Percentiles rank a stretch among this genome's conserved stretches.
These are phyloP conservation scores for Acacia pycnantha DNA, from an alignment of 331 rosid species.

Conservation along the genomic window DNA sequence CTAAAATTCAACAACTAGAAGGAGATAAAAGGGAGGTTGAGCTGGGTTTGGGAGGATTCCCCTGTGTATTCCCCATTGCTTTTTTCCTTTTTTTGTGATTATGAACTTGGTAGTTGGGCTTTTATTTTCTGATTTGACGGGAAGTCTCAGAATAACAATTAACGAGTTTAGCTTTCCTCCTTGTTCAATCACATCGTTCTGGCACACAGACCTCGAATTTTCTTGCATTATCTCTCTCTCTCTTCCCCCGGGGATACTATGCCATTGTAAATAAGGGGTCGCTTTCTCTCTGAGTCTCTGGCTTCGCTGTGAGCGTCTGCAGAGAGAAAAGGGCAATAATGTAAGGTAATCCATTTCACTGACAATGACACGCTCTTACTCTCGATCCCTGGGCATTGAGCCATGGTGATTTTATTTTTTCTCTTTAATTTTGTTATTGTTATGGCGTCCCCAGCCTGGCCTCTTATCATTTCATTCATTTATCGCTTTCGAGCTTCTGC, in stretches of 20 bases:
- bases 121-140: slow-evolving; percentile 24
- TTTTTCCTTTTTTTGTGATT: slow-evolving; percentile 40
- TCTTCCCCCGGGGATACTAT: slow-evolving; percentile 9
- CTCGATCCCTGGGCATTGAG: slow-evolving; percentile 17
- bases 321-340: slow-evolving; percentile 37
- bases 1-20: background rate
- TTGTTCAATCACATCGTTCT: slow-evolving; percentile 84
- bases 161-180: background rate
- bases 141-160: slow-evolving; percentile 9
- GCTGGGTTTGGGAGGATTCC: slow-evolving; percentile 28
- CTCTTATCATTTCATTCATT: slow-evolving; percentile 28
- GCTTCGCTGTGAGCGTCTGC: slow-evolving; percentile 41
- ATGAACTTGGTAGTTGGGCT: background rate
- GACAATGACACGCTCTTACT: slow-evolving; percentile 41
- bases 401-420: background rate
- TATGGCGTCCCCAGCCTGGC: background rate
- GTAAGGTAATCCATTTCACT: slow-evolving; percentile 38
- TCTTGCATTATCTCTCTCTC: background rate
- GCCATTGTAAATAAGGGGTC: slow-evolving; percentile 56
- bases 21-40: slow-evolving; percentile 20
- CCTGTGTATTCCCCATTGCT: slow-evolving; percentile 25
- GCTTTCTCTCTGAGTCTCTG: slow-evolving; percentile 50
- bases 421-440: background rate
- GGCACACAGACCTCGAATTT: slow-evolving; percentile 43
- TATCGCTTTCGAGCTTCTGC: slow-evolving; percentile 17